Evolutionary conservation across 179 eudicot species (phyloP).

Genomic region (Silene vulgaris): DNA sequence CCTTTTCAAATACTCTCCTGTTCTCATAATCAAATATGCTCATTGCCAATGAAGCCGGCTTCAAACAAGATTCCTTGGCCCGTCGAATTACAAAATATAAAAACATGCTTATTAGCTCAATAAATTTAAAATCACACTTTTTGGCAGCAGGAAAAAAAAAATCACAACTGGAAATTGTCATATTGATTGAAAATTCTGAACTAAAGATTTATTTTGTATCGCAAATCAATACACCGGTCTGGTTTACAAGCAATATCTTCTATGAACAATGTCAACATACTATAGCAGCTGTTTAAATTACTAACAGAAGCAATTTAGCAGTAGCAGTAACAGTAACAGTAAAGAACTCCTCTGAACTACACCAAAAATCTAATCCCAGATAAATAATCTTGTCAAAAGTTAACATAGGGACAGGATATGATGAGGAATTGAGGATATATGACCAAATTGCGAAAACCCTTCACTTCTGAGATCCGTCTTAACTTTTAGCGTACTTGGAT

Average conservation of each 20-base stretch:
- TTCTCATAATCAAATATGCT: too few species aligned
- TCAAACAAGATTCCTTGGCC: too few species aligned
- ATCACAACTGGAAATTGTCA: neutral
- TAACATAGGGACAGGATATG: neutral
- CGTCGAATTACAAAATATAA: too few species aligned
- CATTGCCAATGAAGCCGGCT: too few species aligned
- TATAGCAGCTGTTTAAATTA: slow-evolving; percentile 7
- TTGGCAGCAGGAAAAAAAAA: too few species aligned
- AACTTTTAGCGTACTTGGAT: slow-evolving; percentile 57
- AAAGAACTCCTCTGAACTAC: slow-evolving; percentile 15
- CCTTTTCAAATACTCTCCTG: too few species aligned
- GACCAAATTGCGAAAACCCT: slow-evolving; percentile 16
- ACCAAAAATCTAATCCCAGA: slow-evolving; percentile 8
- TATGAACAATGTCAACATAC: slow-evolving; percentile 12
- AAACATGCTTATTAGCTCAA: neutral
- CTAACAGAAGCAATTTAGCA: slow-evolving; percentile 7
- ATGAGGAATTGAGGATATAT: neutral
- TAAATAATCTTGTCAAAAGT: neutral
- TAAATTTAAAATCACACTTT: too few species aligned
- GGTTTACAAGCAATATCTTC: slow-evolving; percentile 6
- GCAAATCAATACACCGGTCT: slow-evolving; percentile 12
- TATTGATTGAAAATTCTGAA: neutral
- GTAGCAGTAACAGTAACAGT: slow-evolving; percentile 12
- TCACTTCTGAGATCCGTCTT: slow-evolving; percentile 13
- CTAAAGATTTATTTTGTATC: slow-evolving; percentile 7